phyloP scores from a whole-genome alignment of 2,329 filamentous ascomycete species.

The Monosporascus sp. region DNA sequence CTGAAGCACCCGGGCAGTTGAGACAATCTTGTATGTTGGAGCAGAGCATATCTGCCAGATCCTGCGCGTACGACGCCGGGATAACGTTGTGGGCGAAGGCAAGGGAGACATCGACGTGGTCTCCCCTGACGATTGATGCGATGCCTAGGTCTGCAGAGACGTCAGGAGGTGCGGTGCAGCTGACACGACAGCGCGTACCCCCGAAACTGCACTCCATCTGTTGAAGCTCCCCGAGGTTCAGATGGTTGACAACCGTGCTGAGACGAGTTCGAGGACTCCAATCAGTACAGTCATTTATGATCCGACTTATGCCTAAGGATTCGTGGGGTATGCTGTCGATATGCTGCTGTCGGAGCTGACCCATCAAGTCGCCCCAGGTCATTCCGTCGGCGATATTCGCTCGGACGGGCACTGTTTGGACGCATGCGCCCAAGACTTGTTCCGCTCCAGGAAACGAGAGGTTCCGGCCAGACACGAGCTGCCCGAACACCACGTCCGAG shows the following conservation, averaged over 20 bases:
- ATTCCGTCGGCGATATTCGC: neutral
- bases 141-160: neutral
- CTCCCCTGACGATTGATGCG: neutral
- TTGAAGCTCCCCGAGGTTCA: neutral
- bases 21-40: neutral
- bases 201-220: neutral
- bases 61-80: neutral
- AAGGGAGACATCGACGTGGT: neutral
- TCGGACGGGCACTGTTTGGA: neutral
- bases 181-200: neutral
- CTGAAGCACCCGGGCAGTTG: neutral
- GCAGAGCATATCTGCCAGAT: neutral
- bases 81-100: neutral
- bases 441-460: neutral
- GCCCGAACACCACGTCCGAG: neutral
- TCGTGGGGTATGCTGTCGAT: neutral
- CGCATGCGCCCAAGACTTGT: neutral
- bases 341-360: neutral
- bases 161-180: neutral
- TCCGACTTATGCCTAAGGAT: neutral
- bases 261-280: neutral
- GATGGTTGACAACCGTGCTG: neutral
- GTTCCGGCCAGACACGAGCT: neutral
- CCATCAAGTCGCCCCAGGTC: neutral
- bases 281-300: neutral